Base-by-base conservation (phyloP, 2,329 filamentous ascomycete species). In the Fusarium albidum region DNA sequence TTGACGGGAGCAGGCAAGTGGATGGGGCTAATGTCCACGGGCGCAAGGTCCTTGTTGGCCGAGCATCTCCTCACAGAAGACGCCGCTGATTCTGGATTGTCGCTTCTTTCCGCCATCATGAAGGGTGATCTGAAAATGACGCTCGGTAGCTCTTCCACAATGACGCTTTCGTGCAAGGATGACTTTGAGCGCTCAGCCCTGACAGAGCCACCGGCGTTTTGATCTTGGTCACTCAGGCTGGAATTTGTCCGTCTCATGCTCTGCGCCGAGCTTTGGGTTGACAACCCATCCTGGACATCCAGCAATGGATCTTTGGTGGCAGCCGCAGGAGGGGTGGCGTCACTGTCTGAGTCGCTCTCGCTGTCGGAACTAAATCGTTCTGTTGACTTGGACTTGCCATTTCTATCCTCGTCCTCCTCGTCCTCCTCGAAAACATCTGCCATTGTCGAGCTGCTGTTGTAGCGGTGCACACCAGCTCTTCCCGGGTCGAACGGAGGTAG, bases 391-490 rank as follows among this genome's bases (percentile, higher is more conserved):
- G 63, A 74, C 61, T 75, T 75, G 57, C 77, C 75, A 29, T 78
- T 77, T 14, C 84, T 81, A 3, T 78, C 77, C 2, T 80, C 76
- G 4, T 84, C 81, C 64, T 91, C 88, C 59, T 92, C 90, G 25
- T 93, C 90, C 64, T 94, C 91, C 68, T 95, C 91, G 59, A 94
- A 95, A 1, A 95, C 91, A 68, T 94, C 91, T 0, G 88, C 90
- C 90, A 95, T 93, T 1, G 88, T 88, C 0, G 88, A 86, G 61
- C 83, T 85, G 69, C 86, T 89, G 32, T 82, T 82, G 44, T 87
- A 86, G 13, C 85, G 80, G 52, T 83, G 81, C 46, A 88, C 82
- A 25, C 79, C 79, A n/a, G 82, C 77, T 18, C 81, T 75, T 33
- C 77, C 78, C 55, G 76, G 75, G 49, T 93, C 90, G 64, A 94